Percentiles rank a stretch among this genome's conserved stretches.
phyloP scores from a whole-genome alignment of 805 yeast species.

The Lachancea thermotolerans region DNA sequence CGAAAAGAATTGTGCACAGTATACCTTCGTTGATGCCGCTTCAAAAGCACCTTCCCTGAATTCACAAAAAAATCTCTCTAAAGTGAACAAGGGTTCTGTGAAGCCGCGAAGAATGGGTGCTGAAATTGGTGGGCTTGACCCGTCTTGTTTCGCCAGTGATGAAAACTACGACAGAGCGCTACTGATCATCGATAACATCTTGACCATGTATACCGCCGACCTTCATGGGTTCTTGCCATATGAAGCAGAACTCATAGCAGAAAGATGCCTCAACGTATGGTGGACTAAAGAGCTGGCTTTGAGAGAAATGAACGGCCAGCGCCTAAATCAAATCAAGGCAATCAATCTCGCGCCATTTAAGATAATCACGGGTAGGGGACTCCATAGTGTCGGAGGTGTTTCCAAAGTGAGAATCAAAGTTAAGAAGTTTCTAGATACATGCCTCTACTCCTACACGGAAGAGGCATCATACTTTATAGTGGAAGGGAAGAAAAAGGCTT shows the following conservation, averaged over 20 bases:
- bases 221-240: conserved; percentile 48
- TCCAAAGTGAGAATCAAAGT: conserved; percentile 44
- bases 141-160: not conserved
- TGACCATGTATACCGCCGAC: conserved; percentile 36
- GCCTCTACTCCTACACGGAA: conserved; percentile 42
- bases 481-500: conserved; percentile 28
- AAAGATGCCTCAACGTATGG: conserved; percentile 43
- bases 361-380: conserved; percentile 63
- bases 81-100: not conserved
- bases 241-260: conserved; percentile 39
- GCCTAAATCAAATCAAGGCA: conserved; percentile 33
- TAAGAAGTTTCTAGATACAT: conserved; percentile 32
- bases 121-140: not conserved
- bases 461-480: conserved; percentile 38
- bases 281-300: conserved; percentile 49
- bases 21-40: conserved; percentile 22
- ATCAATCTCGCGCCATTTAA: conserved; percentile 37
- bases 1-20: conserved; percentile 26
- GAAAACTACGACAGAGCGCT: conserved; percentile 11
- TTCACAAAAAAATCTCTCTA: not conserved
- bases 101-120: not conserved
- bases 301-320: conserved; percentile 38
- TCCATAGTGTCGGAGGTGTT: conserved; percentile 55
- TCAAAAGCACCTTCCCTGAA: not conserved
- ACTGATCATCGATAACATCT: conserved; percentile 15